These are phyloP conservation scores for Aegle marmelos DNA, from an alignment of 345 rosid genomes.

Conservation along the genomic window DNA sequence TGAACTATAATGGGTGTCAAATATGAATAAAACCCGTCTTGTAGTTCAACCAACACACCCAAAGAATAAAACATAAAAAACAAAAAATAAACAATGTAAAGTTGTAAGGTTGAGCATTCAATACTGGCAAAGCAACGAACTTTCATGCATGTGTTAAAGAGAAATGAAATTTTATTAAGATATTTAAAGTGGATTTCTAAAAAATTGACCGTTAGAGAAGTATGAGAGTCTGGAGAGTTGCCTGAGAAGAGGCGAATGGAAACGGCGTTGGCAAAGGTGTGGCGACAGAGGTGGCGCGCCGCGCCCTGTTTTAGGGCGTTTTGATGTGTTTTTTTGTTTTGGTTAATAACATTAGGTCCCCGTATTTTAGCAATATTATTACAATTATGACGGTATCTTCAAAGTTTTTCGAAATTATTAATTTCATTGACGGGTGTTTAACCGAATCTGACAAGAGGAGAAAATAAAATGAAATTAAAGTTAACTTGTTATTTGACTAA, in stretches of 20 bases:
- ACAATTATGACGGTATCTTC: not conserved
- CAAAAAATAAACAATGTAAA: not conserved
- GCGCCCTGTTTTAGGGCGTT: constrained; percentile 8
- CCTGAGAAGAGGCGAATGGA: not conserved
- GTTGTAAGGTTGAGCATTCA: not conserved
- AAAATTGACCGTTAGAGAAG: not conserved
- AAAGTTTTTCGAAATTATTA: too few species aligned
- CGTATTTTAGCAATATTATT: too few species aligned
- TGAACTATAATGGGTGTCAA: not conserved
- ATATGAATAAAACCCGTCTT: not conserved
- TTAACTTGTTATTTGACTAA: too few species aligned
- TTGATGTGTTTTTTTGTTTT: not conserved
- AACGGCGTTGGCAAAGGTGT: not conserved
- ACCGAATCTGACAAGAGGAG: too few species aligned
- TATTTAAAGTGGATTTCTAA: not conserved
- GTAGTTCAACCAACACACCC: not conserved
- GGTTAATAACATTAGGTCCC: not conserved
- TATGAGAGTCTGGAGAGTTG: not conserved
- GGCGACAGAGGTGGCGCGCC: constrained; percentile 2
- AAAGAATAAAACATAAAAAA: not conserved
- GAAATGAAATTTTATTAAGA: not conserved
- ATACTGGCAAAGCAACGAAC: not conserved
- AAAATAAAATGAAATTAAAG: too few species aligned
- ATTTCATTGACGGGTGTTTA: too few species aligned
- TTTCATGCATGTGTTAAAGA: not conserved